phyloP scores from a whole-genome alignment of 306 rosid species.

The Boehmeria nivea region DNA sequence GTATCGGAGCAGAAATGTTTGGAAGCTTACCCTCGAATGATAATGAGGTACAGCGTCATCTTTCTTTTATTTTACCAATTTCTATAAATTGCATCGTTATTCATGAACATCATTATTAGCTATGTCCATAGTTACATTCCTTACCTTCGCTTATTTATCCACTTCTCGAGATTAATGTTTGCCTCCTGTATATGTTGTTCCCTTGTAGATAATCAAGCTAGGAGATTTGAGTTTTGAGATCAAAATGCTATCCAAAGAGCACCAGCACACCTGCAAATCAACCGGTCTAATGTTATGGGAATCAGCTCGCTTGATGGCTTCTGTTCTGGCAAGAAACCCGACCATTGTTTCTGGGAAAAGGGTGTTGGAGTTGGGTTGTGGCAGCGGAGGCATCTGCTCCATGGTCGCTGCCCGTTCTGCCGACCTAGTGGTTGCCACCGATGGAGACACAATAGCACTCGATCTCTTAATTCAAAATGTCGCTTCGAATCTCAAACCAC shows the following conservation, averaged over 20 bases:
- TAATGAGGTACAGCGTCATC: conserved; percentile 47
- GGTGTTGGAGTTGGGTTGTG: conserved; percentile 85
- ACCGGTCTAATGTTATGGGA: conserved; percentile 97
- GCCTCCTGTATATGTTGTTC: background rate
- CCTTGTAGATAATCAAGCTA: conserved; percentile 40
- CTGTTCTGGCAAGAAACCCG: conserved; percentile 68
- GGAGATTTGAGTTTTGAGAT: conserved; percentile 62
- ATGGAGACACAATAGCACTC: conserved; percentile 70
- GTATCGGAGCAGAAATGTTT: conserved; percentile 74
- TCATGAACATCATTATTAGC: no score
- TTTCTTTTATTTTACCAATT: background rate
- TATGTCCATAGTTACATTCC: no score
- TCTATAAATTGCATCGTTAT: no score
- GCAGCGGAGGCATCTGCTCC: conserved; percentile 83
- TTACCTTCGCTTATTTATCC: no score
- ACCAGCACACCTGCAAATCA: conserved; percentile 87
- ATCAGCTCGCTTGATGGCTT: conserved; percentile 86
- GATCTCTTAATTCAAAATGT: conserved; percentile 58
- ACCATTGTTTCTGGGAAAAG: conserved; percentile 58
- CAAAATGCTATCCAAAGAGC: conserved; percentile 56
- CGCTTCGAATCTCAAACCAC: conserved; percentile 46
- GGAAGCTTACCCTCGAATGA: conserved; percentile 53
- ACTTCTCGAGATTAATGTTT: no score
- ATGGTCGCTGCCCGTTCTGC: conserved; percentile 63
- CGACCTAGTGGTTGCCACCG: conserved; percentile 66